phyloP scores from a whole-genome alignment of 2,329 filamentous ascomycete species.

The Colletotrichum kahawae region DNA sequence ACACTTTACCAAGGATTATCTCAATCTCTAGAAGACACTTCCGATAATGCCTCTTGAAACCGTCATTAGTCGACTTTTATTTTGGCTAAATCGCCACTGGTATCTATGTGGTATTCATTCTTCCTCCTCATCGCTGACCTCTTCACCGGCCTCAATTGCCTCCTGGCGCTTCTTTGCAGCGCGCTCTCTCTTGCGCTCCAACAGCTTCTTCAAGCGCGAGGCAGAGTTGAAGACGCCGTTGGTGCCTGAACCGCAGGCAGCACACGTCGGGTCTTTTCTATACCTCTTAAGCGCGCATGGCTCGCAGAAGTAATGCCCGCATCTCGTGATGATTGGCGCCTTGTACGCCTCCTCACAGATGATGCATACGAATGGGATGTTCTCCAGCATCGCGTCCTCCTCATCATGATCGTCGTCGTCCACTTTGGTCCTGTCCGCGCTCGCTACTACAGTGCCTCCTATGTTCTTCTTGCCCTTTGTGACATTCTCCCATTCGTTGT shows the following conservation, averaged over 20 bases:
- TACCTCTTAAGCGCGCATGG: constrained; percentile 86
- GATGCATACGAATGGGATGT: constrained; percentile 88
- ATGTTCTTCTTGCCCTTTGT: constrained; percentile 72
- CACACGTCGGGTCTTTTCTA: constrained; percentile 84
- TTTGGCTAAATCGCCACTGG: background rate
- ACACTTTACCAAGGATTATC: background rate
- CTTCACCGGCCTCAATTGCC: constrained; percentile 56
- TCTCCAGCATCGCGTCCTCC: constrained; percentile 76
- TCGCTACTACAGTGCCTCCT: constrained; percentile 66
- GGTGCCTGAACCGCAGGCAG: constrained; percentile 83
- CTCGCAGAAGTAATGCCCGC: constrained; percentile 96
- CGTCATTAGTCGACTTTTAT: background rate
- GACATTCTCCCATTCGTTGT: constrained; percentile 89
- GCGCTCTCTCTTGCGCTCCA: constrained; percentile 74
- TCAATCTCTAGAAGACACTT: background rate
- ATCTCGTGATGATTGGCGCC: constrained; percentile 83
- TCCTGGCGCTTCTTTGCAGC: constrained; percentile 62
- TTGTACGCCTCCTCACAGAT: constrained; percentile 83
- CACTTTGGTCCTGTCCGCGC: constrained; percentile 53
- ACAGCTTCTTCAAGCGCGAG: constrained; percentile 79
- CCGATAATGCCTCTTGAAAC: background rate
- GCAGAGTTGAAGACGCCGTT: constrained; percentile 90
- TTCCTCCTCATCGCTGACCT: constrained; percentile 52
- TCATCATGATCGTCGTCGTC: constrained; percentile 51
- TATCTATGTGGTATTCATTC: constrained; percentile 24